These are phyloP conservation scores for Candida qinlingensis DNA, from an alignment of 805 yeast species.

Conservation along the genomic window DNA sequence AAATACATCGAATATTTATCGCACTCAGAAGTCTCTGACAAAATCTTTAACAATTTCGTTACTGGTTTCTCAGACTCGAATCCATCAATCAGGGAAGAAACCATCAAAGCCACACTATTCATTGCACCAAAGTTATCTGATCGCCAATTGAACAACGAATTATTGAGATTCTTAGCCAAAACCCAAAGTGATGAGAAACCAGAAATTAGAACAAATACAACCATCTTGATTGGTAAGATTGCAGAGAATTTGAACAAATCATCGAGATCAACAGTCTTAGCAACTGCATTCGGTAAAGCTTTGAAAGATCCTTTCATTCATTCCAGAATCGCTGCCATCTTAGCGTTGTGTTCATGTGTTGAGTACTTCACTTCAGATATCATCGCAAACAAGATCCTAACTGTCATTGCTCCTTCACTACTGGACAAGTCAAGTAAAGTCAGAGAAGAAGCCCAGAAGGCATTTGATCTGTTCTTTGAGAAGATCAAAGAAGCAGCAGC, in stretches of 20 bases:
- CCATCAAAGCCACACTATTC: conserved; percentile 57
- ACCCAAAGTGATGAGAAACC: conserved; percentile 74
- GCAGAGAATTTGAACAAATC: conserved; percentile 49
- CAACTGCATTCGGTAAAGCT: conserved; percentile 83
- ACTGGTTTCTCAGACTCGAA: conserved; percentile 86
- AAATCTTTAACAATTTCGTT: conserved; percentile 61
- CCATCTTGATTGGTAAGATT: conserved; percentile 61
- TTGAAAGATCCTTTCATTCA: conserved; percentile 74
- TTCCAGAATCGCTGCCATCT: conserved; percentile 68
- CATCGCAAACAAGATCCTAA: conserved; percentile 73
- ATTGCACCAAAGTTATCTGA: conserved; percentile 64
- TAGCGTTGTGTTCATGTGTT: conserved; percentile 62
- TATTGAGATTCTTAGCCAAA: conserved; percentile 74
- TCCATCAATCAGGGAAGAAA: conserved; percentile 71
- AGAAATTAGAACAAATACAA: conserved; percentile 72
- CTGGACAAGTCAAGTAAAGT: conserved; percentile 70
- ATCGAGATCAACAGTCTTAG: conserved; percentile 66
- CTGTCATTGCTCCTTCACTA: conserved; percentile 79
- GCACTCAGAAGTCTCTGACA: conserved; percentile 59
- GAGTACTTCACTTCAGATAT: conserved; percentile 68
- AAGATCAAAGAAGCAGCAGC: conserved; percentile 47
- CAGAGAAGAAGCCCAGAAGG: conserved; percentile 62
- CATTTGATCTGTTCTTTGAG: conserved; percentile 57
- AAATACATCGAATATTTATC: conserved; percentile 44
- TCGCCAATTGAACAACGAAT: conserved; percentile 81